These are phyloP conservation scores for Phaseolus lunatus DNA, from an alignment of 306 rosid genomes.

Conservation along the genomic window DNA sequence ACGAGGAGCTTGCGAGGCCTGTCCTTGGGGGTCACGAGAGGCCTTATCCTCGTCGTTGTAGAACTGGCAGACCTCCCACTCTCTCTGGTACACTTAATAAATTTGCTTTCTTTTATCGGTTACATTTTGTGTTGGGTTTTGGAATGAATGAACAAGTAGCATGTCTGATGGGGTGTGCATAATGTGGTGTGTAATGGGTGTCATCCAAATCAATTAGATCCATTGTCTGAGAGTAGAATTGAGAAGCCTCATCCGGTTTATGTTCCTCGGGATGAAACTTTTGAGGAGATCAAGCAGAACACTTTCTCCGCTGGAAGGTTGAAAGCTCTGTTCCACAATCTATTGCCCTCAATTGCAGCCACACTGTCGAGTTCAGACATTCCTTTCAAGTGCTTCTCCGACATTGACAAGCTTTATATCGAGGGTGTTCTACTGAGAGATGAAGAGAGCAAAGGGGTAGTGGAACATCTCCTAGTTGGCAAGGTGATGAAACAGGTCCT, in stretches of 20 bases:
- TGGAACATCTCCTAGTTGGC: conserved; percentile 51
- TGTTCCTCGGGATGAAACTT: conserved; percentile 94
- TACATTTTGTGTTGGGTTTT: conserved; percentile 20
- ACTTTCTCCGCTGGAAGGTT: conserved; percentile 88
- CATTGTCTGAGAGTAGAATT: conserved; percentile 73
- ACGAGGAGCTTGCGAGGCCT: conserved; percentile 76
- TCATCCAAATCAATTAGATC: conserved; percentile 60
- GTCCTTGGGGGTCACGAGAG: conserved; percentile 59
- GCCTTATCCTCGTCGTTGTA: conserved; percentile 95
- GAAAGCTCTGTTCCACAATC: conserved; percentile 93
- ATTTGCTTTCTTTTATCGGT: background rate
- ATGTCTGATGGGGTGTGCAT: conserved; percentile 36
- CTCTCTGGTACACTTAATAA: conserved; percentile 55
- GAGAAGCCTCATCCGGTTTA: conserved; percentile 97
- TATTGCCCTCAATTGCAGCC: conserved; percentile 81
- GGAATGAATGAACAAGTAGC: conserved; percentile 22
- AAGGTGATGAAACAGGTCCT: conserved; percentile 68
- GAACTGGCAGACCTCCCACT: conserved; percentile 81
- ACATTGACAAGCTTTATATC: conserved; percentile 82
- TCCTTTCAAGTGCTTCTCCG: conserved; percentile 84
- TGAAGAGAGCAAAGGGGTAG: conserved; percentile 52
- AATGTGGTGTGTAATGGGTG: conserved; percentile 38
- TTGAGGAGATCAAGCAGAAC: conserved; percentile 86
- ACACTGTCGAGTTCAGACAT: conserved; percentile 80
- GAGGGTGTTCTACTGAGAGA: conserved; percentile 77